phyloP scores from a whole-genome alignment of 805 yeast species.

The Candida succiphila region DNA sequence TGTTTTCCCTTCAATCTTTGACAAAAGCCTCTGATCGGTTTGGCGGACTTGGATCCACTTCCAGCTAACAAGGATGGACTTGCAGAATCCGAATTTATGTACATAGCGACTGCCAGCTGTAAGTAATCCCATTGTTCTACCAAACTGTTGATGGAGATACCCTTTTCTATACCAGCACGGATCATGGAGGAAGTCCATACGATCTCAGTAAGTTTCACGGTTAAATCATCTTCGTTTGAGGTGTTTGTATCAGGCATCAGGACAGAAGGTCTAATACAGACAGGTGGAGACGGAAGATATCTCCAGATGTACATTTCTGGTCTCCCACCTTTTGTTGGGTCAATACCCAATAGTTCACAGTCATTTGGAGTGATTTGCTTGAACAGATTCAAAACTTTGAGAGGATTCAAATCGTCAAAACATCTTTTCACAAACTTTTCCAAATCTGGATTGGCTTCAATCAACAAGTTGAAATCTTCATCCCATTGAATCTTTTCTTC shows the following conservation, averaged over 20 bases:
- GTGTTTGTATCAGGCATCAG: slow-evolving; percentile 82
- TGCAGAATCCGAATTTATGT: slow-evolving; percentile 91
- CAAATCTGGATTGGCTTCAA: slow-evolving; percentile 72
- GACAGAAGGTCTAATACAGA: slow-evolving; percentile 96
- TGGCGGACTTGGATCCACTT: slow-evolving; percentile 44
- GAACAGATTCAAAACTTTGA: slow-evolving; percentile 79
- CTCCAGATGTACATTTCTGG: slow-evolving; percentile 98
- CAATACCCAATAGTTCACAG: slow-evolving; percentile 87
- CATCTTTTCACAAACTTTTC: slow-evolving; percentile 82
- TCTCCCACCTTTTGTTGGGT: slow-evolving; percentile 78
- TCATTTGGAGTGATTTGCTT: slow-evolving; percentile 79
- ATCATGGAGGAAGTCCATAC: slow-evolving; percentile 96
- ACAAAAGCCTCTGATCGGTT: slow-evolving; percentile 90
- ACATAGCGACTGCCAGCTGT: slow-evolving; percentile 93
- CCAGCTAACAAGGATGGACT: slow-evolving; percentile 73
- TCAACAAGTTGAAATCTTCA: slow-evolving; percentile 69
- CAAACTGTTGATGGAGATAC: slow-evolving; percentile 82
- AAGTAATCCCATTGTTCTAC: slow-evolving; percentile 99
- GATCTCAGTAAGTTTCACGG: slow-evolving; percentile 91
- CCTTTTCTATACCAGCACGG: slow-evolving; percentile 90
- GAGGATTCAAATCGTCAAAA: slow-evolving; percentile 88
- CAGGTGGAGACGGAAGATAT: slow-evolving; percentile 97
- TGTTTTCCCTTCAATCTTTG: slow-evolving; percentile 97
- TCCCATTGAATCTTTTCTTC: slow-evolving; percentile 86
- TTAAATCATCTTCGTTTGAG: slow-evolving; percentile 93